phyloP scores from a whole-genome alignment of 371 early-diverging fungal genomes.

The Mucor circinelloides region DNA sequence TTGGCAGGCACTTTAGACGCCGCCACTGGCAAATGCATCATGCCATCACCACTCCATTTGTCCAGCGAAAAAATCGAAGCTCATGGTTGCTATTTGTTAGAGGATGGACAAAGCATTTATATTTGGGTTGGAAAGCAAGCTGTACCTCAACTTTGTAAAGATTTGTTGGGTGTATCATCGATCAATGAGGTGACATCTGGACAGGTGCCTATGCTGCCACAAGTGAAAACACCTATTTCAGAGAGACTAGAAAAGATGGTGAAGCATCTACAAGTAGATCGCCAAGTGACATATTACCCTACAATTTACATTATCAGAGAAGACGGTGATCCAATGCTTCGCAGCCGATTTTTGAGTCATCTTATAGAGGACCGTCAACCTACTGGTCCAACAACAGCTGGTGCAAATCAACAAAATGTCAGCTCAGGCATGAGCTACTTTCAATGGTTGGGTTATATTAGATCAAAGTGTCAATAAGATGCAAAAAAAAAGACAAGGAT shows the following conservation, averaged over 20 bases:
- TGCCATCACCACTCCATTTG: constrained; percentile 75
- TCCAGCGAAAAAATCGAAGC: constrained; percentile 85
- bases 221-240: constrained; percentile 59
- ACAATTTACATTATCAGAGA: constrained; percentile 85
- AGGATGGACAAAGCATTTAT: constrained; percentile 82
- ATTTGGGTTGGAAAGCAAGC: constrained; percentile 88
- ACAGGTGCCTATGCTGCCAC: constrained; percentile 60
- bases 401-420: constrained; percentile 46
- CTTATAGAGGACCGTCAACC: constrained; percentile 89
- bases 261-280: constrained; percentile 53
- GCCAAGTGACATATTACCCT: constrained; percentile 63
- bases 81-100: constrained; percentile 85
- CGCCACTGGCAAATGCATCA: background rate
- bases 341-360: constrained; percentile 84
- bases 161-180: constrained; percentile 66
- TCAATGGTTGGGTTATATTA: constrained; percentile 64
- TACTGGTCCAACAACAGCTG: constrained; percentile 73
- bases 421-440: constrained; percentile 78
- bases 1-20: constrained; percentile 51
- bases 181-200: constrained; percentile 66
- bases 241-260: constrained; percentile 62
- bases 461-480: constrained; percentile 35
- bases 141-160: constrained; percentile 72
- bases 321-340: constrained; percentile 86
- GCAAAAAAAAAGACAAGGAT: too few relatives aligned